Conservation (phyloP, 768 basidiomycete genomes). For the Amyloporia xantha region DNA sequence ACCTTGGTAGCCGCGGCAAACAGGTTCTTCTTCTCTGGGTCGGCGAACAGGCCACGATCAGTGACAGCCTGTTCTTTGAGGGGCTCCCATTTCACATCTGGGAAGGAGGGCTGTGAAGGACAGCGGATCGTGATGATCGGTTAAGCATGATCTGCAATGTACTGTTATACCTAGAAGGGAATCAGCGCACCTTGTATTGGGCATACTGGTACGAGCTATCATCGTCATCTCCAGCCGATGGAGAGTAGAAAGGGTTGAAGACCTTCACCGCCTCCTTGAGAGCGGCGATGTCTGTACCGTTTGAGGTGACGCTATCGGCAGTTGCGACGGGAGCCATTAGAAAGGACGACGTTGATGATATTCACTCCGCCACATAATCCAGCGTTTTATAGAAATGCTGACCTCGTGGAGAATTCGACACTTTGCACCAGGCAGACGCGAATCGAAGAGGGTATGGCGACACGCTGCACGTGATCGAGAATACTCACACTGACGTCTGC, state of each 20-base stretch:
- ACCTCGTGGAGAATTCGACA: neutral
- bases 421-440: constrained; percentile 11
- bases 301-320: constrained; percentile 22
- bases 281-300: constrained; percentile 17
- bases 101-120: constrained; percentile 50
- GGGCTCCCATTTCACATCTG: constrained; percentile 58
- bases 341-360: neutral
- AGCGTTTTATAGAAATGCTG: constrained; percentile 8
- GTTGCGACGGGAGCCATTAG: constrained; percentile 48
- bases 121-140: neutral
- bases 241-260: constrained; percentile 67
- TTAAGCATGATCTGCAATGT: neutral
- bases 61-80: constrained; percentile 49
- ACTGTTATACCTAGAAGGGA: neutral
- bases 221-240: constrained; percentile 40
- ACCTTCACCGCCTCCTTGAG: constrained; percentile 25
- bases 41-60: constrained; percentile 64
- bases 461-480: constrained; percentile 22
- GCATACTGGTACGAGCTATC: constrained; percentile 48
- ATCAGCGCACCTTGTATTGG: constrained; percentile 46
- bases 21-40: constrained; percentile 60
- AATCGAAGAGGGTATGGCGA: constrained; percentile 22
- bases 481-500: neutral
- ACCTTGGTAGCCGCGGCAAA: constrained; percentile 61
- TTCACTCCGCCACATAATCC: neutral